These are phyloP conservation scores for Penicillium goetzii DNA, from an alignment of 495 filamentous ascomycete genomes.

Conservation along the genomic window DNA sequence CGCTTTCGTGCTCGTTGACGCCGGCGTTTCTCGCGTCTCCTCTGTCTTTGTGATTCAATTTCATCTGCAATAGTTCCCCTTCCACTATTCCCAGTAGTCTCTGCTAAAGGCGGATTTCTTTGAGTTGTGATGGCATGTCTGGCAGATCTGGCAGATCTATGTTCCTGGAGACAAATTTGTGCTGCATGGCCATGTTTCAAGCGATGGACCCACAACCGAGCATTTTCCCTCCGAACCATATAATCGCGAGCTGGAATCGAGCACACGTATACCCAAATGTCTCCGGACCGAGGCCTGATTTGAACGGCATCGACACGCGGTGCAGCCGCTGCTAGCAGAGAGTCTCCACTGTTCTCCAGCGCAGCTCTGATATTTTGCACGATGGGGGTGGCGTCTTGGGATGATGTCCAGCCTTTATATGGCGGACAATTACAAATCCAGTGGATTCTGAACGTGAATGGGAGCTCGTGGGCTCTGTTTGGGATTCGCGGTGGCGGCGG, in stretches of 20 bases:
- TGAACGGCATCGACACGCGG: not conserved
- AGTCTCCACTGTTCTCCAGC: not conserved
- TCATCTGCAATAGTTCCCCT: no score
- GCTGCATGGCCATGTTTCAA: not conserved
- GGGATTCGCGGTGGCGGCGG: not conserved
- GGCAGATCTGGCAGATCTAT: no score
- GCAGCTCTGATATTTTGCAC: not conserved
- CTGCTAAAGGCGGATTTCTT: no score
- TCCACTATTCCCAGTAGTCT: no score
- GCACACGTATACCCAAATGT: not conserved
- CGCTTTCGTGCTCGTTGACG: no score
- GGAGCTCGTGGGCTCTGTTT: not conserved
- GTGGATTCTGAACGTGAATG: not conserved
- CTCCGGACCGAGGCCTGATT: not conserved
- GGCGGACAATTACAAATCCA: not conserved
- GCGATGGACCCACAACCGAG: not conserved
- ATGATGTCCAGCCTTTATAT: not conserved
- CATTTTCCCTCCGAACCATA: not conserved
- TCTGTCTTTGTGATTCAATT: no score
- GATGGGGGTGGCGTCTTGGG: not conserved
- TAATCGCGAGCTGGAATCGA: not conserved
- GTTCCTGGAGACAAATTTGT: no score
- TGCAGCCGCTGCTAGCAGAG: not conserved
- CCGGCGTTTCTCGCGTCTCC: no score
- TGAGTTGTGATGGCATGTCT: no score